Conservation (phyloP, 768 basidiomycete genomes). For the Tulasnella sp. region DNA sequence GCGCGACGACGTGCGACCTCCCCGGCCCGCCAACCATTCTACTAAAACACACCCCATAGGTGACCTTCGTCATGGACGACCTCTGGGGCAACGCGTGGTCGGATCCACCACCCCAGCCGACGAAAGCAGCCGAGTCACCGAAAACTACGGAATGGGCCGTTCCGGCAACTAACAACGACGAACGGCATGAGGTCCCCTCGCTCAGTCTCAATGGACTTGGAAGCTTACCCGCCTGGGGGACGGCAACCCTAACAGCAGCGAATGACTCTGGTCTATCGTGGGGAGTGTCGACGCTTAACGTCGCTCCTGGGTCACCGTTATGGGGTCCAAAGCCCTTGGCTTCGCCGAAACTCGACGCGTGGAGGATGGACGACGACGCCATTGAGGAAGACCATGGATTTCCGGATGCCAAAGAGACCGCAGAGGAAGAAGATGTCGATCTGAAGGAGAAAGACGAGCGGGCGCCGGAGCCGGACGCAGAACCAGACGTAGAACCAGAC, state of each 20-base stretch:
- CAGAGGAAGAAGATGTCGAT: background rate
- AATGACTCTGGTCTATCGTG: background rate
- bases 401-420: background rate
- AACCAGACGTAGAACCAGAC: background rate
- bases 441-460: slow-evolving; percentile 1
- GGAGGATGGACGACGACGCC: background rate
- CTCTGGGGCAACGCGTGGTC: slow-evolving; percentile 73
- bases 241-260: background rate
- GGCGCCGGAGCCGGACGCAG: background rate
- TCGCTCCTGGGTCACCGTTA: background rate
- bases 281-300: background rate
- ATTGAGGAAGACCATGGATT: background rate
- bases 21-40: background rate
- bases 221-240: background rate
- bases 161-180: background rate
- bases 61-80: slow-evolving; percentile 54
- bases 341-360: background rate
- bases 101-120: slow-evolving; percentile 37
- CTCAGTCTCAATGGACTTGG: background rate
- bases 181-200: background rate
- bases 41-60: background rate
- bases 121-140: background rate
- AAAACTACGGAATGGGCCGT: background rate
- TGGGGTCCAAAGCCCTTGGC: background rate
- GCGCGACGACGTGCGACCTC: background rate